Base-by-base conservation (phyloP, 371 early-diverging fungal species). In the Mucor mucedo region DNA sequence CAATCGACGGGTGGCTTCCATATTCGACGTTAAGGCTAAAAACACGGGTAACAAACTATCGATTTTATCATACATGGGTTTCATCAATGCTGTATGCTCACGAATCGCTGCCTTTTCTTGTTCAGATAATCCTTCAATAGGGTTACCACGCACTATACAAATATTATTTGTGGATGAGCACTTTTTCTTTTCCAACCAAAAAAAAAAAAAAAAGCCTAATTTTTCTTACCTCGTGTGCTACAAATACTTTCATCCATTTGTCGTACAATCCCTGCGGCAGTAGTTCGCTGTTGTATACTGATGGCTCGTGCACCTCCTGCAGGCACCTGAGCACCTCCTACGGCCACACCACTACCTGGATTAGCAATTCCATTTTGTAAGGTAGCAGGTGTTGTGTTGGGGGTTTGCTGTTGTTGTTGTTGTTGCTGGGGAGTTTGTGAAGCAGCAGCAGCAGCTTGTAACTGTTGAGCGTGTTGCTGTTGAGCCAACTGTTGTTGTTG, bases 71-170 rank as follows among this genome's bases (percentile, higher is more conserved):
- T 70, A 77, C 79, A 87, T 79, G 7, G 78, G 82, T 68, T 75
- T 74, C 71, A 81, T 76, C 30, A 70, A 64, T 7, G 52, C 32
- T 38, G 77, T 66, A 5, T 74, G 76, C 5, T 84, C 83, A 7
- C 72, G 71, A 52, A 87, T 82, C 0, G 78, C 71, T 28, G 69
- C 61, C 66, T 87, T 82, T 54, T 87, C 84, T 30, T 87, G 81
- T 21, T 77, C 79, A 2, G 73, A 70, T 1, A 87, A 64, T 49
- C 71, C 72, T 14, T 71, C 75, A 16, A 86, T 54, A 1, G 71
- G 60, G 29, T 44, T 62, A 0, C 71, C 71, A 41, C 74, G 71
- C 27, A 66, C 84, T 85, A 59, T 30, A 45, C 5, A 52, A 28
- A 13, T 7, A 28, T 50, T 5, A 27, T 30, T 50, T n/a, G 16